These are phyloP conservation scores for Microbotryum violaceum DNA, from an alignment of 1,284 basidiomycete genomes.

Conservation along the genomic window DNA sequence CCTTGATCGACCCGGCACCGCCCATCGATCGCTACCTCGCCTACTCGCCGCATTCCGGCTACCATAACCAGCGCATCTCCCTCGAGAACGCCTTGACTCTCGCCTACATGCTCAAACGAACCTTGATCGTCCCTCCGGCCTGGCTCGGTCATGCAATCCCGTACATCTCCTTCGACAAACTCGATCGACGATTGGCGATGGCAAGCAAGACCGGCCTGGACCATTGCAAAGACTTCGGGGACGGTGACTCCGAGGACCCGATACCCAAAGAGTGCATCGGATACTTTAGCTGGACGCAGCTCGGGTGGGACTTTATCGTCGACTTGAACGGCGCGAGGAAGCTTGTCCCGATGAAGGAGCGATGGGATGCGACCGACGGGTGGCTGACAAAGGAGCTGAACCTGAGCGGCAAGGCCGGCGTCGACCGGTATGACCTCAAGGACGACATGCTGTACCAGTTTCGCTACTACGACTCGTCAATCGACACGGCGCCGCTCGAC, in stretches of 20 bases:
- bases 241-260: slow-evolving; percentile 10
- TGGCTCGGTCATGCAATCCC: slow-evolving; percentile 59
- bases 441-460: slow-evolving; percentile 57
- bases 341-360: slow-evolving; percentile 42
- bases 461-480: slow-evolving; percentile 55
- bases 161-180: slow-evolving; percentile 55
- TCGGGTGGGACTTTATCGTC: slow-evolving; percentile 64
- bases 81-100: slow-evolving; percentile 69
- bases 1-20: background rate
- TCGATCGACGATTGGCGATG: slow-evolving; percentile 48
- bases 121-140: slow-evolving; percentile 61
- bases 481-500: slow-evolving; percentile 36
- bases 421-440: slow-evolving; percentile 48
- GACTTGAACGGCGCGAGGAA: slow-evolving; percentile 46
- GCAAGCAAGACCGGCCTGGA: slow-evolving; percentile 51
- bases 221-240: slow-evolving; percentile 43
- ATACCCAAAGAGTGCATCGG: slow-evolving; percentile 50
- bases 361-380: slow-evolving; percentile 48
- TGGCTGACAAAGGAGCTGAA: slow-evolving; percentile 50
- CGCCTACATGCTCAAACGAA: slow-evolving; percentile 60
- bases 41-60: slow-evolving; percentile 45
- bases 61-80: slow-evolving; percentile 74
- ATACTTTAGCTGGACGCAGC: slow-evolving; percentile 49
- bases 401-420: slow-evolving; percentile 30
- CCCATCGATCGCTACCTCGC: slow-evolving; percentile 23